Percentiles rank a stretch among this genome's conserved stretches.
These are phyloP conservation scores for Sclerotiophoma versabilis DNA, from an alignment of 2,329 filamentous ascomycete species.

Conservation along the genomic window DNA sequence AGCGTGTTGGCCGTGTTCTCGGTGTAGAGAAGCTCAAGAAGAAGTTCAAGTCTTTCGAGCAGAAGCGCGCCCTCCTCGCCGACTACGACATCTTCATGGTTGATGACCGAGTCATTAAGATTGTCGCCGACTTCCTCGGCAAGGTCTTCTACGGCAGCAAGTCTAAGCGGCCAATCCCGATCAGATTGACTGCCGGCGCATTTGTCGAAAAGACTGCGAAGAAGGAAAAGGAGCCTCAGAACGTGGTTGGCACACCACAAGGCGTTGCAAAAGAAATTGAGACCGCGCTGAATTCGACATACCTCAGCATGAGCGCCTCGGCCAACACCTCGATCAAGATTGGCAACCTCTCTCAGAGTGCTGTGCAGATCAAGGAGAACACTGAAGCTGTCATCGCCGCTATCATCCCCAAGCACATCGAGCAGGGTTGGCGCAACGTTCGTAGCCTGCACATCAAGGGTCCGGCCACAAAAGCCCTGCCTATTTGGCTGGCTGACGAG, in stretches of 20 bases:
- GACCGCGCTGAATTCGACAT: conserved; percentile 76
- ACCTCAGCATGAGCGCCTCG: conserved; percentile 79
- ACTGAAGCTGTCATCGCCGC: conserved; percentile 68
- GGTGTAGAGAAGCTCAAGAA: conserved; percentile 84
- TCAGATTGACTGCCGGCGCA: conserved; percentile 72
- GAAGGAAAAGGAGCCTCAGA: conserved; percentile 42
- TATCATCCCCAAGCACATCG: conserved; percentile 79
- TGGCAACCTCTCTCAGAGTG: conserved; percentile 75
- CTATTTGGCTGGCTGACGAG: conserved; percentile 93
- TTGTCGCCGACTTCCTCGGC: conserved; percentile 79
- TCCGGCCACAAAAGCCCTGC: conserved; percentile 83
- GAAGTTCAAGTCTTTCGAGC: conserved; percentile 90
- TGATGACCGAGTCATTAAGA: conserved; percentile 80
- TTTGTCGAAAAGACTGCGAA: conserved; percentile 62
- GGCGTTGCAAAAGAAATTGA: conserved; percentile 82
- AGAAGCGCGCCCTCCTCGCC: conserved; percentile 74
- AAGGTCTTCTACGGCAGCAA: conserved; percentile 91
- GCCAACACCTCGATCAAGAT: conserved; percentile 83
- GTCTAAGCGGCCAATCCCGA: conserved; percentile 84
- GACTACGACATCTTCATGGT: conserved; percentile 95
- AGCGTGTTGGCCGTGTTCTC: conserved; percentile 68
- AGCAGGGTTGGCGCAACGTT: conserved; percentile 87
- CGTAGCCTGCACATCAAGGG: conserved; percentile 89
- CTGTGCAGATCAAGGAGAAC: conserved; percentile 82
- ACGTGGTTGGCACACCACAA: conserved; percentile 62